Percentiles rank a stretch among this genome's conserved stretches.
Evolutionary conservation across 2,329 filamentous ascomycete species (phyloP).

Genomic region (Exophiala spinifera): DNA sequence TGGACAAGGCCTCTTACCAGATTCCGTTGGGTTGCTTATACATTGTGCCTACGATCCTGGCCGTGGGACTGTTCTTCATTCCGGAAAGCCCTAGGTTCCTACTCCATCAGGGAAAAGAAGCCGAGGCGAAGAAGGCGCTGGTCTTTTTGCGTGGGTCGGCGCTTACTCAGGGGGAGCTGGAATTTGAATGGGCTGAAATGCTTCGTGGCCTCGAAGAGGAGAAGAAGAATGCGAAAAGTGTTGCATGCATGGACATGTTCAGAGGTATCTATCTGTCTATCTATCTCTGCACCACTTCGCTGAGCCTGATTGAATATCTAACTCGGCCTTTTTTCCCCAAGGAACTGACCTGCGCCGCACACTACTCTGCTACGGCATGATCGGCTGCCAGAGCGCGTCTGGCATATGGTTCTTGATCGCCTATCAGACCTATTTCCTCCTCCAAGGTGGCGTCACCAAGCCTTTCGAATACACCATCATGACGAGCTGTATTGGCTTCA

Average conservation of each 20-base stretch:
- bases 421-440: slow-evolving; percentile 47
- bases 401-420: slow-evolving; percentile 53
- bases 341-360: slow-evolving; percentile 50
- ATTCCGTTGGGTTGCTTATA: slow-evolving; percentile 30
- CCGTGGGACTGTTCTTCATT: slow-evolving; percentile 30
- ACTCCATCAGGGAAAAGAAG: slow-evolving; percentile 27
- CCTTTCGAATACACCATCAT: slow-evolving; percentile 52
- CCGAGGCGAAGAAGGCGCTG: slow-evolving; percentile 8
- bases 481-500: slow-evolving; percentile 49
- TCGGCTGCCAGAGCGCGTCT: slow-evolving; percentile 45
- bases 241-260: slow-evolving; percentile 22
- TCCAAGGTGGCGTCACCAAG: slow-evolving; percentile 39
- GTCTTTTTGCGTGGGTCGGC: slow-evolving; percentile 7
- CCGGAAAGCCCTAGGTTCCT: slow-evolving; percentile 33
- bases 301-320: not conserved
- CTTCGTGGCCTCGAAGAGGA: slow-evolving; percentile 21
- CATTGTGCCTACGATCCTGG: slow-evolving; percentile 29
- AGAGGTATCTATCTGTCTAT: slow-evolving; percentile 7
- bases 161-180: slow-evolving; percentile 10
- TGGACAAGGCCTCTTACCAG: slow-evolving; percentile 33
- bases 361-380: slow-evolving; percentile 50
- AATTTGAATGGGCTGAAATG: slow-evolving; percentile 24
- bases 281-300: not conserved
- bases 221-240: slow-evolving; percentile 17
- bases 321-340: slow-evolving; percentile 20